Evolutionary conservation across 1,284 basidiomycete genomes (phyloP).

Genomic region (Trametes versicolor): DNA sequence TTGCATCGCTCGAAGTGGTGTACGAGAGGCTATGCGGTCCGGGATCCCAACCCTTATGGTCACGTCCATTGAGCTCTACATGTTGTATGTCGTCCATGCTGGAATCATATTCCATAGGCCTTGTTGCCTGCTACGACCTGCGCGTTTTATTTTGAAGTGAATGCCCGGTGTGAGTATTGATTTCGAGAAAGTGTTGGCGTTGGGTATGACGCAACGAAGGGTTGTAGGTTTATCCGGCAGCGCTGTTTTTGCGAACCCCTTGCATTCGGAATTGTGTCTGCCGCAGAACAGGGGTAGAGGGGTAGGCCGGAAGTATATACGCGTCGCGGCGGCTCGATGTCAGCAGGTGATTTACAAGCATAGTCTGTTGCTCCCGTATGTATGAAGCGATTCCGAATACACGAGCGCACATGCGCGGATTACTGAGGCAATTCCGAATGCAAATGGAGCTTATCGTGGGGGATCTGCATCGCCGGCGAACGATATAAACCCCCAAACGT

Average conservation of each 20-base stretch:
- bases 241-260: too few species aligned
- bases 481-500: constrained; percentile 14
- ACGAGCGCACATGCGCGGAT: neutral
- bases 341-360: too few species aligned
- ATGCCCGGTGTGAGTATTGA: neutral
- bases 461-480: neutral
- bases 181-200: too few species aligned
- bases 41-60: constrained; percentile 35
- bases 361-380: too few species aligned
- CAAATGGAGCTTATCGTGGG: constrained; percentile 3
- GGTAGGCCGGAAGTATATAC: too few species aligned
- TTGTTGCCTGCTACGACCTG: constrained; percentile 19
- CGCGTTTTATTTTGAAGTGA: neutral
- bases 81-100: constrained; percentile 41
- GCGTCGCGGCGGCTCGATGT: too few species aligned
- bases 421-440: constrained; percentile 7
- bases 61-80: constrained; percentile 32
- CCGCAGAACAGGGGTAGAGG: too few species aligned
- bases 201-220: too few species aligned
- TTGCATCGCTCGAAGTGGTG: constrained; percentile 26
- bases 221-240: too few species aligned
- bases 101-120: constrained; percentile 21
- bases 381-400: neutral
- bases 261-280: too few species aligned
- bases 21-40: constrained; percentile 37